phyloP scores from a whole-genome alignment of 1,284 basidiomycete species.

The Cystobasidium slooffiae region DNA sequence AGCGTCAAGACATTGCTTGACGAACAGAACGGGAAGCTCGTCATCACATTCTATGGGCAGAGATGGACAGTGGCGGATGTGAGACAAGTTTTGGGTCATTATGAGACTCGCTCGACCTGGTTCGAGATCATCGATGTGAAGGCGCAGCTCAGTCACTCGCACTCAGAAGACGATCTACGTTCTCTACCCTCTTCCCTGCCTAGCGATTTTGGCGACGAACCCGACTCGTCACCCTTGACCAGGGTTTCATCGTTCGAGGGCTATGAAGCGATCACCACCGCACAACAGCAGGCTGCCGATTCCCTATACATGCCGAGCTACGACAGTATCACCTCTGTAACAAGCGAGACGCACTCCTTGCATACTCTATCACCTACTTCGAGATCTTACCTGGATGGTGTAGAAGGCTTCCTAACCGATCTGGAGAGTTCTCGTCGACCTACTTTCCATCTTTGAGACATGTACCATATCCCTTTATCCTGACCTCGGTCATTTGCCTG shows the following conservation, averaged over 20 bases:
- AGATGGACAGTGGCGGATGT: slow-evolving; percentile 33
- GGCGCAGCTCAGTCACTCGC: neutral
- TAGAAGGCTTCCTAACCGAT: slow-evolving; percentile 7
- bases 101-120: slow-evolving; percentile 24
- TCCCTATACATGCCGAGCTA: slow-evolving; percentile 9
- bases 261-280: neutral
- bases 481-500: neutral
- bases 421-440: neutral
- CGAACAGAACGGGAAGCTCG: slow-evolving; percentile 4
- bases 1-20: slow-evolving; percentile 28
- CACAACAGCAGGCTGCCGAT: neutral
- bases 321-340: neutral
- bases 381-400: slow-evolving; percentile 4
- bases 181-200: slow-evolving; percentile 17
- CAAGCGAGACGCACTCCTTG: neutral
- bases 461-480: neutral
- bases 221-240: neutral
- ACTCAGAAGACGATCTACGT: neutral
- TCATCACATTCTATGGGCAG: slow-evolving; percentile 33
- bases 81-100: slow-evolving; percentile 33
- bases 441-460: neutral
- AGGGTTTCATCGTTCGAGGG: neutral
- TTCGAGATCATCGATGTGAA: slow-evolving; percentile 35
- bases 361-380: neutral
- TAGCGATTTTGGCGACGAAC: slow-evolving; percentile 15